Evolutionary conservation across 495 filamentous ascomycete species (phyloP), one percentile per base, ranked within the genome.

Genomic region (Penicillium chermesinum): DNA sequence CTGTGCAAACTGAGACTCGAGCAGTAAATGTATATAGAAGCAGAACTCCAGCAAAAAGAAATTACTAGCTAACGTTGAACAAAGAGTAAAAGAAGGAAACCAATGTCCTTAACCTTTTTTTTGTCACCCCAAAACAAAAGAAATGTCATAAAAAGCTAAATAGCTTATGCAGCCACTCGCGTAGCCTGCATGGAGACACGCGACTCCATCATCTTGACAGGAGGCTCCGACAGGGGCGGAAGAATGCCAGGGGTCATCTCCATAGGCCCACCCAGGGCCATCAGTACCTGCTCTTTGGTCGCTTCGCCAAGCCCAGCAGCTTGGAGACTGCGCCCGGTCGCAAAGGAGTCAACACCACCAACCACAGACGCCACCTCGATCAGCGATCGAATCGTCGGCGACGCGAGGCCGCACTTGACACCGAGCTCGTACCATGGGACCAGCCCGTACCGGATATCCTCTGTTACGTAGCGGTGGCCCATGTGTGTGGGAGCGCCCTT

Each of bases 291-390:
- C 73, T 94, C 15, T 86, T 85, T 3, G 87, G 88, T 25, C 85
- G 87, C 1, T 80, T 91, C 38, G 69, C 74, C 36, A 71, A 83
- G 59, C 74, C 85, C 49, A 85, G 88, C 22, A 85, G 89, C 8
- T 67, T 89, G 41, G 85, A 94, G 65, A 85, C 87, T 7, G 86
- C 89, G n/a, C 84, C 91, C 58, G 74, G 93, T 44, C 83, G 91
- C 81, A 86, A 94, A 58, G 87, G 91, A 62, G 76, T 94, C 32
- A 91, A 93, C 50, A 7, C 53, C 53, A 18, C 53, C 50, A 10
- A 55, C 47, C 17, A 51, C 48, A 2, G 48, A 46, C 1, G 53
- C 53, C 53, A 55, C 42, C 38, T 55, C 48, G 18, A 55, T 55
- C n/a, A 55, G 47, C 1, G 53, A 44, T 9, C 38, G 37, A 18